These are phyloP conservation scores for Wallacemonas sp. DNA, from an alignment of 208 protist genomes.

Conservation along the genomic window DNA sequence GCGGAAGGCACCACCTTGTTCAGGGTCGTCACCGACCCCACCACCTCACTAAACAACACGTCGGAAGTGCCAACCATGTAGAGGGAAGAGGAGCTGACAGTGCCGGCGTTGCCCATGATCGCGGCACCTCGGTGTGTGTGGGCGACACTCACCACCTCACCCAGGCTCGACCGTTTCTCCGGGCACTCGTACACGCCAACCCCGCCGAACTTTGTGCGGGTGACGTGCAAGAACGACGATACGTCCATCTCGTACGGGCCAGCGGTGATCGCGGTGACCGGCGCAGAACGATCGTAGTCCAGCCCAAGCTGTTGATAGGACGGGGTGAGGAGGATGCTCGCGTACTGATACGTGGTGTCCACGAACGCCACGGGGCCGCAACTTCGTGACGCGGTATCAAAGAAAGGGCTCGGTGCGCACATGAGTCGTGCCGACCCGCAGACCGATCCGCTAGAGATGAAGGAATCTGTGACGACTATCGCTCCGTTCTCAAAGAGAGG, in stretches of 20 bases:
- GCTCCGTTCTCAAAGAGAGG: slow-evolving; percentile 9
- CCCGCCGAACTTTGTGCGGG: background rate
- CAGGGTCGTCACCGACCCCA: background rate
- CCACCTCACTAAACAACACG: slow-evolving; percentile 1
- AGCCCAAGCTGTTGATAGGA: slow-evolving; percentile 22
- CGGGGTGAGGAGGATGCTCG: slow-evolving; percentile 22
- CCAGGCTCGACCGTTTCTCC: background rate
- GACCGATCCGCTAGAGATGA: slow-evolving; percentile 17
- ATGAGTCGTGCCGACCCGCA: slow-evolving; percentile 13
- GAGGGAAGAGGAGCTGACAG: slow-evolving; percentile 22
- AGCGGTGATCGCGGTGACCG: slow-evolving; percentile 9
- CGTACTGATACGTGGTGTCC: slow-evolving; percentile 20
- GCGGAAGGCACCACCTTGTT: background rate
- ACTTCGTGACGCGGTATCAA: background rate
- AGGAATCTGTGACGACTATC: slow-evolving; percentile 12
- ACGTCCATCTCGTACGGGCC: slow-evolving; percentile 3
- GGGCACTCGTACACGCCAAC: slow-evolving; percentile 1
- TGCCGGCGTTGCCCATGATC: slow-evolving; percentile 19
- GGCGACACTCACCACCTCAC: background rate
- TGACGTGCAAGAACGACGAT: background rate
- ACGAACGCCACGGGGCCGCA: slow-evolving; percentile 26
- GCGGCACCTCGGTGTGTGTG: slow-evolving; percentile 13
- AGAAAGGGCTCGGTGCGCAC: slow-evolving; percentile 14
- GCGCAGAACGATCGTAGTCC: slow-evolving; percentile 20
- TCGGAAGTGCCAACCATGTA: slow-evolving; percentile 1